A percentile compares a stretch with the other conserved stretches of the same genome.
Evolutionary conservation across 2,329 filamentous ascomycete genomes (phyloP).

Genomic region (Rhexocercosporidium sp.): DNA sequence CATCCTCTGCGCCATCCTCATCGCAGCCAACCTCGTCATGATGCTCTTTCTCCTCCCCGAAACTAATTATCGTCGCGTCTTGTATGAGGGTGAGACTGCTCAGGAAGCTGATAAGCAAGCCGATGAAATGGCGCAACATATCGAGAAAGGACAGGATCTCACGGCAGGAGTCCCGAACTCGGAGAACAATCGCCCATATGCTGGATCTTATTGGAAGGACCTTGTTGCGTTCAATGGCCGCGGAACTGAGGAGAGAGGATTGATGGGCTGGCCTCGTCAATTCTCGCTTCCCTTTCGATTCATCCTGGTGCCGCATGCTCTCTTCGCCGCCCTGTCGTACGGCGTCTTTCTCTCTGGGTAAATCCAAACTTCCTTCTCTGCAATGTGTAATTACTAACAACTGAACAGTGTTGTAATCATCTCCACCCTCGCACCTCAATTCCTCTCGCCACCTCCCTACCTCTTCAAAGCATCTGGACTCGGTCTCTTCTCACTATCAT

Average conservation of each 20-base stretch:
- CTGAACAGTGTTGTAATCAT: conserved; percentile 31
- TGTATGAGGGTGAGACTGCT: conserved; percentile 37
- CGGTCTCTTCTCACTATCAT: conserved; percentile 40
- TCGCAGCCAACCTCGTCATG: conserved; percentile 38
- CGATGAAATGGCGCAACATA: conserved; percentile 26
- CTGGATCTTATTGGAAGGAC: conserved; percentile 39
- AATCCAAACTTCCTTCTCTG: background rate
- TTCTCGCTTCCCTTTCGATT: conserved; percentile 34
- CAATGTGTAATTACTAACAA: background rate
- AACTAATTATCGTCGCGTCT: conserved; percentile 39
- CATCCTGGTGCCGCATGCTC: conserved; percentile 29
- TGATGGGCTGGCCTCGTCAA: conserved; percentile 30
- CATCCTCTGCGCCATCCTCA: conserved; percentile 43
- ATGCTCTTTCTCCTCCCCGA: conserved; percentile 45
- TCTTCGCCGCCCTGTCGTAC: conserved; percentile 31
- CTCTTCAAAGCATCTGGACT: conserved; percentile 36
- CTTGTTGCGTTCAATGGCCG: conserved; percentile 38
- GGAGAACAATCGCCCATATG: conserved; percentile 29
- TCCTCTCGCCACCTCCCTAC: conserved; percentile 43
- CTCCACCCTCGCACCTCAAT: conserved; percentile 38
- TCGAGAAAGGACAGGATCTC: conserved; percentile 5
- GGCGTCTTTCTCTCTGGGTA: conserved; percentile 33
- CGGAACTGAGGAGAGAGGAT: conserved; percentile 27
- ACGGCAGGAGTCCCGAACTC: conserved; percentile 1
- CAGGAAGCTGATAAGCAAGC: conserved; percentile 34